phyloP scores from a whole-genome alignment of 2,329 filamentous ascomycete species.

The Fusarium xyrophilum region DNA sequence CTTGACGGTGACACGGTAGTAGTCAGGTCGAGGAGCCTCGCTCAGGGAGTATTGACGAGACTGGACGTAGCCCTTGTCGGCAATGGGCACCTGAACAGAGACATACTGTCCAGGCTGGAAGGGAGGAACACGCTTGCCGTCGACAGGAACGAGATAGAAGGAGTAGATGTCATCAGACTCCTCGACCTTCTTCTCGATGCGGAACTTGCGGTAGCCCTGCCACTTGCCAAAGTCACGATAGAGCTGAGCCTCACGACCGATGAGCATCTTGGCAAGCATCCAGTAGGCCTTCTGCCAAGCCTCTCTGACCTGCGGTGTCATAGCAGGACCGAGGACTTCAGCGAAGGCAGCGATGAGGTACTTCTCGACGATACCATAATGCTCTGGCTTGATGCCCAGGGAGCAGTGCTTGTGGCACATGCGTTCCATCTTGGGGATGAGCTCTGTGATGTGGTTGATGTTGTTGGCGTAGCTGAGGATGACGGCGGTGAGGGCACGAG shows the following conservation, averaged over 20 bases:
- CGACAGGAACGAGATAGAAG: constrained; percentile 71
- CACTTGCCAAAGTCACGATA: constrained; percentile 68
- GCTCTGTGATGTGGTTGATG: constrained; percentile 67
- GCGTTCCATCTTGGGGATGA: constrained; percentile 61
- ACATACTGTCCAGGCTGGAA: constrained; percentile 78
- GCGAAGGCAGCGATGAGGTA: constrained; percentile 73
- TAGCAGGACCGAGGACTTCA: constrained; percentile 67
- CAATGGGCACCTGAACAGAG: constrained; percentile 66
- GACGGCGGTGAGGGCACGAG: constrained; percentile 46
- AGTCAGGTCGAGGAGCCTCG: constrained; percentile 65
- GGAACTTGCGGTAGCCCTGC: constrained; percentile 72
- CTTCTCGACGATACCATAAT: constrained; percentile 74
- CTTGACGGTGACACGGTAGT: constrained; percentile 77
- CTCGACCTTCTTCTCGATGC: constrained; percentile 66
- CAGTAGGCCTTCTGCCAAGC: constrained; percentile 77
- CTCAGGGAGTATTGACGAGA: constrained; percentile 76
- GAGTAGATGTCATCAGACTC: constrained; percentile 74
- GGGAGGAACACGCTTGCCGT: constrained; percentile 64
- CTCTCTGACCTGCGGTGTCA: constrained; percentile 68
- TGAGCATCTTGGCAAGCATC: constrained; percentile 76
- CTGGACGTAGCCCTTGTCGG: constrained; percentile 65
- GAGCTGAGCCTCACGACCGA: constrained; percentile 67
- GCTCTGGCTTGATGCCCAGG: constrained; percentile 70
- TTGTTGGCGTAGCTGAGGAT: constrained; percentile 75
- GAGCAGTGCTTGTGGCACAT: constrained; percentile 77